phyloP scores from a whole-genome alignment of 805 yeast genomes.

The Candida insectorum region DNA sequence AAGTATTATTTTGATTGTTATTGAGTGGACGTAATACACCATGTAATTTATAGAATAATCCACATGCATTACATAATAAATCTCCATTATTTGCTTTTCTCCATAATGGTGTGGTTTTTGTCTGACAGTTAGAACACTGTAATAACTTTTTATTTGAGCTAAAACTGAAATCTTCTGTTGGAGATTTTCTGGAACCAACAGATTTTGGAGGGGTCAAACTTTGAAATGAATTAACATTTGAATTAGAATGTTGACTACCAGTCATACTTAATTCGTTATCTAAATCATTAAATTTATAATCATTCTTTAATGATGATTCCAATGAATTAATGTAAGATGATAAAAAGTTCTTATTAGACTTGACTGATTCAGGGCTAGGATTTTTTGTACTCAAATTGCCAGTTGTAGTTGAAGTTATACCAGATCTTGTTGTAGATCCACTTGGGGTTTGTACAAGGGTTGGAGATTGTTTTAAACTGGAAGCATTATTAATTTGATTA shows the following conservation, averaged over 20 bases:
- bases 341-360: constrained; percentile 21
- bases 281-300: constrained; percentile 12
- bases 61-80: constrained; percentile 44
- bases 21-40: constrained; percentile 43
- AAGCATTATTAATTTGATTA: neutral
- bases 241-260: no score
- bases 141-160: constrained; percentile 16
- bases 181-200: constrained; percentile 11
- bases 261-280: neutral
- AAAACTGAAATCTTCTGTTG: constrained; percentile 3
- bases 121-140: constrained; percentile 42
- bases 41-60: constrained; percentile 42
- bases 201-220: constrained; percentile 13
- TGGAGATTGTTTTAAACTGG: constrained; percentile 2
- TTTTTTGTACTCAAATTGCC: neutral
- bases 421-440: neutral
- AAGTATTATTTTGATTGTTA: constrained; percentile 6
- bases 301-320: constrained; percentile 32
- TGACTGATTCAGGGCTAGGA: constrained; percentile 10
- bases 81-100: constrained; percentile 41
- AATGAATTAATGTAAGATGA: constrained; percentile 38
- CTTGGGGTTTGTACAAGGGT: neutral
- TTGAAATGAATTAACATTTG: constrained; percentile 4
- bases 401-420: neutral
- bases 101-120: constrained; percentile 45